Evolutionary conservation across 2,329 filamentous ascomycete genomes (phyloP).

Genomic region (Nemania serpens): DNA sequence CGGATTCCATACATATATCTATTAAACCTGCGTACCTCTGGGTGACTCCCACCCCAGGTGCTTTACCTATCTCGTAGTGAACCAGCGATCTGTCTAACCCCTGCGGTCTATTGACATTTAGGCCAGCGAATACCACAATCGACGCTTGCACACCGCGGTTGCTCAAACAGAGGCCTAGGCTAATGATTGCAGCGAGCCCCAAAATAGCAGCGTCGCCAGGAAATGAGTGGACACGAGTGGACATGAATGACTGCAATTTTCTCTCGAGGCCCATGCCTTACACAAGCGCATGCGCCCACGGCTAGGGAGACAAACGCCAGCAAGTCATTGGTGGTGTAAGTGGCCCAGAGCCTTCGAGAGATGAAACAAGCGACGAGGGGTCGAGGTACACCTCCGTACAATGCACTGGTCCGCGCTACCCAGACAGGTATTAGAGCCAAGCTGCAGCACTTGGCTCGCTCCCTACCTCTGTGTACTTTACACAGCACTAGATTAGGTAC

Average conservation of each 20-base stretch:
- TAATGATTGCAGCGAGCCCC: constrained; percentile 33
- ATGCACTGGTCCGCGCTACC: constrained; percentile 13
- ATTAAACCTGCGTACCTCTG: constrained; percentile 27
- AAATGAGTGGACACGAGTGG: constrained; percentile 39
- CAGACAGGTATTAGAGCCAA: constrained; percentile 21
- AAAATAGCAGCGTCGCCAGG: constrained; percentile 32
- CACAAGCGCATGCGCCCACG: constrained; percentile 37
- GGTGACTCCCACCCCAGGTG: neutral
- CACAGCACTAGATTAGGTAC: neutral
- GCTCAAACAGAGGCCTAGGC: constrained; percentile 28
- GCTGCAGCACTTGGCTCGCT: constrained; percentile 19
- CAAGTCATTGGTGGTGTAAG: constrained; percentile 38
- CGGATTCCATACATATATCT: constrained; percentile 39
- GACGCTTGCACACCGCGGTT: constrained; percentile 31
- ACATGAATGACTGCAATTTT: constrained; percentile 32
- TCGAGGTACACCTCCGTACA: neutral
- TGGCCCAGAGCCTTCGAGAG: constrained; percentile 32
- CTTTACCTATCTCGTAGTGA: constrained; percentile 12
- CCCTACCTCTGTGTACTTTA: neutral
- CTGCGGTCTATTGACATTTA: constrained; percentile 26
- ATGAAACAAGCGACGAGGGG: constrained; percentile 40
- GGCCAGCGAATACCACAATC: constrained; percentile 24
- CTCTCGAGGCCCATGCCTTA: constrained; percentile 30
- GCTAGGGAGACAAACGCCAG: constrained; percentile 33
- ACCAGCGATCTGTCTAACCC: constrained; percentile 17